Base-by-base conservation (phyloP, 139 green algal species). In the Parachlorella kessleri region DNA sequence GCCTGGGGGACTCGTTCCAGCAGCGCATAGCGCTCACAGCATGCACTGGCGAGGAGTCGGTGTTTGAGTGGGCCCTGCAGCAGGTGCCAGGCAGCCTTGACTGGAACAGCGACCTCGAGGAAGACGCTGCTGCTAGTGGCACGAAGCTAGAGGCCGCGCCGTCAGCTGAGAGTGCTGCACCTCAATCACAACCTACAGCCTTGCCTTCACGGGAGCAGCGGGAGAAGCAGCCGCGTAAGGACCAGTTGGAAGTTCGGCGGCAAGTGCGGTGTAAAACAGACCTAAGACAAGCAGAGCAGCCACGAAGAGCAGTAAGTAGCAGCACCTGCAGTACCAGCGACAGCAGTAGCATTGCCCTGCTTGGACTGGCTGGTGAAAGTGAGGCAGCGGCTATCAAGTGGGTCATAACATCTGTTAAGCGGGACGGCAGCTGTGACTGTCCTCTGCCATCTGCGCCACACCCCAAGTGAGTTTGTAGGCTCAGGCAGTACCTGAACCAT, bases 1-100 rank as follows among this genome's bases (percentile, higher is more conserved):
- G 76, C 33, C 70, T 85, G 41, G 80, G 78, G 0, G 71, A 38
- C 38, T 35, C 30, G 2, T 85, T 77, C 75, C 42, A 76, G 32
- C 73, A 88, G 67, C 83, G 86, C 23, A 75, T 88, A 8, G 72
- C 83, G 23, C 66, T 93, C n/a, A 88, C 87, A 40, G 83, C 81
- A 1, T 69, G 70, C 38, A 80, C 78, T 0, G 86, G 86, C 4
- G 86, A 91, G 68, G 84, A 88, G 48, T 55, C 66, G 4, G 86
- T 91, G 1, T 82, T 90, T 41, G 65, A 81, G 10, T 91, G 86
- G 86, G 37, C 36, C 9, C 67, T 91, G 59, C n/a, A 8, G 24
- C 23, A 0, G 36, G 9, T 40, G 64, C n/a, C 53, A 36, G 28
- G n/a, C n/a, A n/a, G n/a, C n/a, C n/a, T n/a, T n/a, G n/a, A n/a